Evolutionary conservation across 2,329 filamentous ascomycete genomes (phyloP), one percentile per base, ranked within the genome.

Genomic region (Leptographium flavum): DNA sequence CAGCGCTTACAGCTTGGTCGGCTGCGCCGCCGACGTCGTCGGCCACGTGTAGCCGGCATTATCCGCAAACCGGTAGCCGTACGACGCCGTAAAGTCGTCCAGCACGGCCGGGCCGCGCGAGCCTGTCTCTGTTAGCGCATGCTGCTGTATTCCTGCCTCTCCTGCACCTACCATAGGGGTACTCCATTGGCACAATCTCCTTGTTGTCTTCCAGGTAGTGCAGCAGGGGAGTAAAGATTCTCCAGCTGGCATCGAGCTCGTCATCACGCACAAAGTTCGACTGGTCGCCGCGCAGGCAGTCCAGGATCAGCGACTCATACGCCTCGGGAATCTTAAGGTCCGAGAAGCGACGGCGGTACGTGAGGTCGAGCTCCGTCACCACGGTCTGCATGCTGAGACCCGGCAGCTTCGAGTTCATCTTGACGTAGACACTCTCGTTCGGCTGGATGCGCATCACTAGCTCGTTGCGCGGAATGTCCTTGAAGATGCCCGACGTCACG

Each of bases 381-480:
- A 96, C 92, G 13, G 92, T 98, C 74, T 98, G 92, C 88, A 96
- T 98, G 72, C 87, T 96, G 58, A 98, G 73, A 57, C 92, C 92
- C 19, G 92, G 93, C 48, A 98, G 74, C 75, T 98, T 98, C 27
- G 90, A 96, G 81, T 98, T 98, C 92, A 98, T 98, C 80, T 98
- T 98, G 67, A 96, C 94, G 71, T 98, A 98, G 55, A 98, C 88
- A 62, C 86, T 94, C 75, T 98, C 92, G 70, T 98, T 98, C 57
- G 92, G 92, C 72, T 98, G 92, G 53, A 98, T 94, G 55, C 92
- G 88, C 71, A 98, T 95, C 58, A 98, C 92, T 54, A 98, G 83
- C 70, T 98, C 92, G 71, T 98, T 98, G 55, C 93, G 83, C 49
- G 92, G 93, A 60, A 98, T 98, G 63, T 98, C 90, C 76, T 96